These are phyloP conservation scores for Globisporangium orthogonon DNA, from an alignment of 352 stramenopile genomes.

Conservation along the genomic window DNA sequence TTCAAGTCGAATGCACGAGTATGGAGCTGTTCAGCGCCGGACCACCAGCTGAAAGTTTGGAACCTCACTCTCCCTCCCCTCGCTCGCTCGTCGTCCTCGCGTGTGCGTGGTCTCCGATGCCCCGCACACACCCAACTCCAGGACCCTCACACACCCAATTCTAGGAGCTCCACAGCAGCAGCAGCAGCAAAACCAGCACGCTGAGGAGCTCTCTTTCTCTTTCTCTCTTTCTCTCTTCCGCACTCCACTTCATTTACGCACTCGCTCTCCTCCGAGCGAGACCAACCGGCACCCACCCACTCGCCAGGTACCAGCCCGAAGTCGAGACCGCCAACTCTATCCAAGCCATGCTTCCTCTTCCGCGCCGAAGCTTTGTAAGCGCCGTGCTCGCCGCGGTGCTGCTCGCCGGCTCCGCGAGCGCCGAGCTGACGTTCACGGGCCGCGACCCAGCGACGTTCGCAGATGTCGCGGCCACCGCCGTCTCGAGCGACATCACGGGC, in stretches of 20 bases:
- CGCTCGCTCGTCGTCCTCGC: too few relatives aligned
- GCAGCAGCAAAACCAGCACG: too few relatives aligned
- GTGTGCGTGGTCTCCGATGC: too few relatives aligned
- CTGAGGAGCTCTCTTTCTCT: too few relatives aligned
- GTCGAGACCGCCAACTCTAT: too few relatives aligned
- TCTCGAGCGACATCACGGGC: not conserved
- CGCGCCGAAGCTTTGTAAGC: not conserved
- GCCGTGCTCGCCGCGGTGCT: constrained; percentile 1
- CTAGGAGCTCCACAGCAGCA: too few relatives aligned
- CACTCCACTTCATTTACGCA: not conserved
- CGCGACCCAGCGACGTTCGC: constrained; percentile 5
- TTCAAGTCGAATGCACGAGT: too few relatives aligned
- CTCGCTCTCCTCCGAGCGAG: not conserved
- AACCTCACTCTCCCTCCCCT: not conserved
- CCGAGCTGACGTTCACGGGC: constrained; percentile 6
- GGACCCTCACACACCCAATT: too few relatives aligned
- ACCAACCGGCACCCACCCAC: not conserved
- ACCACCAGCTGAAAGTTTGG: not conserved
- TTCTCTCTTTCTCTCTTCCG: too few relatives aligned
- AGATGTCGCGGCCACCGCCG: not conserved
- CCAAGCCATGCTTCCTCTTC: constrained; percentile 1
- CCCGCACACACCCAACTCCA: too few relatives aligned
- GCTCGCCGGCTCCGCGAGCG: not conserved
- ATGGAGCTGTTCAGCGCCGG: too few relatives aligned
- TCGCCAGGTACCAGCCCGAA: not conserved